Evolutionary conservation across 2,329 filamentous ascomycete genomes (phyloP).

Genomic region (Aureobasidium sp.): DNA sequence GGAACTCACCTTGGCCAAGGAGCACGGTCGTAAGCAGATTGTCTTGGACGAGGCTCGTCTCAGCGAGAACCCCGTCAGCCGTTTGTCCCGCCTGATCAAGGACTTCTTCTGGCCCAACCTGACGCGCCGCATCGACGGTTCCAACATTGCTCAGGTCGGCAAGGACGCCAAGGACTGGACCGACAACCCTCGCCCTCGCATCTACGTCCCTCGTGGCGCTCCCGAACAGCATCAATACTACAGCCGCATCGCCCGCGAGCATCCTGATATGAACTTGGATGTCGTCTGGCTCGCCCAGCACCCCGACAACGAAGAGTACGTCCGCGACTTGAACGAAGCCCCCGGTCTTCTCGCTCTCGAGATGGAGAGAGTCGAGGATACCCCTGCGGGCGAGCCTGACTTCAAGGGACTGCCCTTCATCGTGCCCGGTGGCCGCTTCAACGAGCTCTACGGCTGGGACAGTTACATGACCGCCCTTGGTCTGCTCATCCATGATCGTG

Average conservation of each 20-base stretch:
- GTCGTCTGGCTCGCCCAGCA: constrained; percentile 73
- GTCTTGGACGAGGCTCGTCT: constrained; percentile 83
- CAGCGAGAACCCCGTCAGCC: constrained; percentile 89
- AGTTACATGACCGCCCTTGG: constrained; percentile 97
- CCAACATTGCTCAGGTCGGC: constrained; percentile 76
- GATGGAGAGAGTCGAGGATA: constrained; percentile 61
- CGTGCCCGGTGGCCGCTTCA: constrained; percentile 95
- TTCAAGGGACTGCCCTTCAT: constrained; percentile 82
- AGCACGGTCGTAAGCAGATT: constrained; percentile 81
- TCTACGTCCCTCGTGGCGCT: constrained; percentile 78
- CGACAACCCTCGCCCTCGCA: constrained; percentile 73
- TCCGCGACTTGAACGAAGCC: constrained; percentile 74
- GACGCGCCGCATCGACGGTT: constrained; percentile 82
- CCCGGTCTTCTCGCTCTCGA: constrained; percentile 84
- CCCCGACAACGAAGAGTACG: constrained; percentile 50
- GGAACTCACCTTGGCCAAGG: constrained; percentile 85
- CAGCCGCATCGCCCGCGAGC: constrained; percentile 62
- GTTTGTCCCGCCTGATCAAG: constrained; percentile 75
- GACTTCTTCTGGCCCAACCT: constrained; percentile 89
- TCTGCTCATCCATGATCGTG: constrained; percentile 72
- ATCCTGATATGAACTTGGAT: constrained; percentile 78
- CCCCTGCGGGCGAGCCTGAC: constrained; percentile 58
- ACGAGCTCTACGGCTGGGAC: constrained; percentile 97
- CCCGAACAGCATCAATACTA: constrained; percentile 91
- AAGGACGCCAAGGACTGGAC: constrained; percentile 95